Evolutionary conservation across 106 monocot genomes (phyloP).

Genomic region (Dioscorea zingiberensis): DNA sequence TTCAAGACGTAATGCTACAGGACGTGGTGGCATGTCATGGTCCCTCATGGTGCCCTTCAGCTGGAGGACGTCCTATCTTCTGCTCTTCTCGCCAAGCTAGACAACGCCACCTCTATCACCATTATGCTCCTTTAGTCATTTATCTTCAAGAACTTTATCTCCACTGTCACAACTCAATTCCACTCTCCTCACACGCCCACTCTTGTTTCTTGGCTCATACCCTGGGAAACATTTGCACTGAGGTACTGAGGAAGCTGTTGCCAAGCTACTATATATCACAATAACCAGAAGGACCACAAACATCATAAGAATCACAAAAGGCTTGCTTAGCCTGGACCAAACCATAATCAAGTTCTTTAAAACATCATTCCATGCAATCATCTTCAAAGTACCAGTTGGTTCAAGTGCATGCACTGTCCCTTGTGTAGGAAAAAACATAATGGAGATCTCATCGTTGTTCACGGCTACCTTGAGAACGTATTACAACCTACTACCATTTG

Average conservation of each 20-base stretch:
- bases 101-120: no score
- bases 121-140: no score
- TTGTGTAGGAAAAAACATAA: not conserved
- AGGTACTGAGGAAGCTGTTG: not conserved
- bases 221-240: constrained; percentile 26
- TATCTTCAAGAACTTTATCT: constrained; percentile 12
- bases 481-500: no score
- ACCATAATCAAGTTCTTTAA: not conserved
- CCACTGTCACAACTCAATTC: constrained; percentile 1
- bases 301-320: constrained; percentile 15
- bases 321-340: not conserved
- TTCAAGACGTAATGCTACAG: no score
- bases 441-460: not conserved
- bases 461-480: not conserved
- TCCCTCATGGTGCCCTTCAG: no score
- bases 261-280: constrained; percentile 8
- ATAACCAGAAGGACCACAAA: constrained; percentile 20
- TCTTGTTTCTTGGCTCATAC: constrained; percentile 19
- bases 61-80: no score
- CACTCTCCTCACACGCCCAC: constrained; percentile 14
- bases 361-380: constrained; percentile 4
- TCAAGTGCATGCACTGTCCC: constrained; percentile 7
- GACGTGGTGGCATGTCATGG: no score
- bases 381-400: not conserved
- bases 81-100: no score